These are phyloP conservation scores for Leishmania martiniquensis DNA, from an alignment of 208 protist species.

Conservation along the genomic window DNA sequence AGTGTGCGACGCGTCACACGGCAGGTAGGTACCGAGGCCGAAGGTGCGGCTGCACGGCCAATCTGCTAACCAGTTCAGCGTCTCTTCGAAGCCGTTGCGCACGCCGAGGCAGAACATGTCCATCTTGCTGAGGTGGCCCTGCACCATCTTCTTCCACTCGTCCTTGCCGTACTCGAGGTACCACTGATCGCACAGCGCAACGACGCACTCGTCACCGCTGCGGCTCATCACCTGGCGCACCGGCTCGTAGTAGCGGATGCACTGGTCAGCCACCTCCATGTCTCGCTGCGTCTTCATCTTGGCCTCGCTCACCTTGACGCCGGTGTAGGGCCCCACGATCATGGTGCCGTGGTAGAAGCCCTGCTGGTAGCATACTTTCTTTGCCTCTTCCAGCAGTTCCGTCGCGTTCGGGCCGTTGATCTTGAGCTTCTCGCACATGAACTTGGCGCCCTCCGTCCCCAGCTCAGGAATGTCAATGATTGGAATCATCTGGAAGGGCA, in stretches of 20 bases:
- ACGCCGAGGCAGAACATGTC: conserved; percentile 95
- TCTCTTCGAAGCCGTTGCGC: conserved; percentile 92
- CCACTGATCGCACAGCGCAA: conserved; percentile 99
- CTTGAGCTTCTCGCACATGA: conserved; percentile 96
- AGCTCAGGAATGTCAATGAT: conserved; percentile 97
- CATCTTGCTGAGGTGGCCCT: conserved; percentile 89
- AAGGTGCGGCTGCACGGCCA: conserved; percentile 99
- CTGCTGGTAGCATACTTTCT: conserved; percentile 97
- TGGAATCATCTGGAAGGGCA: conserved; percentile 94
- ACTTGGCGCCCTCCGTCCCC: conserved; percentile 80
- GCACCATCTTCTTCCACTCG: conserved; percentile 94
- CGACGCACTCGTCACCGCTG: conserved; percentile 99
- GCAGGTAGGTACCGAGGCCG: conserved; percentile 98
- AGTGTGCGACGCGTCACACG: conserved; percentile 91
- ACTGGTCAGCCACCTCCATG: conserved; percentile 82
- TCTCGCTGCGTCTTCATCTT: conserved; percentile 92
- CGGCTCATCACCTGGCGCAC: conserved; percentile 97
- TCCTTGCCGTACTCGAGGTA: conserved; percentile 99
- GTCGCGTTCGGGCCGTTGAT: conserved; percentile 96
- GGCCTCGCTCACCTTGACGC: conserved; percentile 92
- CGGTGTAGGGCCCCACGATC: conserved; percentile 71
- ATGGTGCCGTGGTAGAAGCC: conserved; percentile 99
- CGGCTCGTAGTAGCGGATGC: conserved; percentile 97
- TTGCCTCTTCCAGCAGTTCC: conserved; percentile 96
- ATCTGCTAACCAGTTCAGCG: conserved; percentile 98